phyloP scores from a whole-genome alignment of 345 rosid species.

The Syzygium aromaticum region DNA sequence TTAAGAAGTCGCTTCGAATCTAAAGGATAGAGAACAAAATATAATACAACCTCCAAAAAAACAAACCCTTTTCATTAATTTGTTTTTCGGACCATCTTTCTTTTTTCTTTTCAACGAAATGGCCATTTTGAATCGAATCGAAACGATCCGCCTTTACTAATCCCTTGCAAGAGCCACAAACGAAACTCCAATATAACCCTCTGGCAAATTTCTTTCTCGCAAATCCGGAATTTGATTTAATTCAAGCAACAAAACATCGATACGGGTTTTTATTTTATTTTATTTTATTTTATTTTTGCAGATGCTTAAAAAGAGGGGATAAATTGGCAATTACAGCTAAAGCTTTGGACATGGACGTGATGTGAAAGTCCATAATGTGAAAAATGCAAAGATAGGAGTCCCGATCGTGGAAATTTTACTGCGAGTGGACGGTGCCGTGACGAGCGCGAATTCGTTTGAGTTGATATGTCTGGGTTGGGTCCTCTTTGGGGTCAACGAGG shows the following conservation, averaged over 20 bases:
- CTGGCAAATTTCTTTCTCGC: background rate
- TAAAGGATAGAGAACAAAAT: background rate
- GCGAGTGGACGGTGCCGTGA: background rate
- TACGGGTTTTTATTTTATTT: background rate
- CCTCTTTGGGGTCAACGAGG: background rate
- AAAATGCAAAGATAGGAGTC: background rate
- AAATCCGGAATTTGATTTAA: background rate
- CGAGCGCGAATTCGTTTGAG: background rate
- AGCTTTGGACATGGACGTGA: background rate
- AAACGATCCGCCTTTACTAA: background rate
- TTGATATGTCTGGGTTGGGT: background rate
- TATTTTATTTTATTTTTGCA: background rate
- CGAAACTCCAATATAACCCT: background rate
- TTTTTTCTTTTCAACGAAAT: too few relatives aligned
- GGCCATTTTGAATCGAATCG: background rate
- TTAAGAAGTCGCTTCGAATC: background rate
- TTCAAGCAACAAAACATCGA: background rate
- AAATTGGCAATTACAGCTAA: background rate
- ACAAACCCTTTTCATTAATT: background rate
- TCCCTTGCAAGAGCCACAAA: background rate
- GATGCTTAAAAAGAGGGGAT: background rate
- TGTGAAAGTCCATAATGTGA: background rate
- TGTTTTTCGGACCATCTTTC: background rate
- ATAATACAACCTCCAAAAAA: background rate
- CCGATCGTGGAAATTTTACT: background rate